Base-by-base conservation (phyloP, 768 basidiomycete species). In the Dentipellis fragilis region DNA sequence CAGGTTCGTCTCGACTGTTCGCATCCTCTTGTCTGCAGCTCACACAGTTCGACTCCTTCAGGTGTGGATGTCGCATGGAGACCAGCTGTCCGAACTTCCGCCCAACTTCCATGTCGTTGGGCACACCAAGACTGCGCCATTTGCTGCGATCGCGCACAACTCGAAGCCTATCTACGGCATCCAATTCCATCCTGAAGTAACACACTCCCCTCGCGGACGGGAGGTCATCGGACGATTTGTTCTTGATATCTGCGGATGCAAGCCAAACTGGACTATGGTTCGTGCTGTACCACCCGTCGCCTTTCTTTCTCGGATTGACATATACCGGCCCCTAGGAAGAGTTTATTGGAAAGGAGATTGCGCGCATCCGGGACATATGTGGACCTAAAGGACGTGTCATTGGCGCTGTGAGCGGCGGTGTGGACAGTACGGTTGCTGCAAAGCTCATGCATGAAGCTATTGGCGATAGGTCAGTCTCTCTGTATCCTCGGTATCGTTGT, bases 51-150 rank as follows among this genome's bases (percentile, higher is more conserved):
- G 38, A 39, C 21, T 4, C 45, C 49, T 40, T 4, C 59, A 98
- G 95, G 95, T 98, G 51, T 98, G 96, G 96, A 98, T 98, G 96
- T 97, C 95, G 16, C 96, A 99, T 67, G 93, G 94, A 10, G 96
- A 98, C 71, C 92, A 95, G 61, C 79, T 98, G 36, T 87, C 84
- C 23, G 80, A 77, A 50, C 79, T 87, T 2, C 96, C 95, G 14
- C 71, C 83, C 0, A 75, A 86, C 63, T 99, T 96, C 72, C 84
- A 89, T 65, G 80, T 87, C 61, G 90, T 98, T 62, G 95, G 93
- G 7, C 78, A 79, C 49, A 99, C 96, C 0, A 71, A 78, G 16
- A 86, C 85, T 1, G 93, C 95, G 0, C 95, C 95, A 0, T 98
- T 77, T 66, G 94, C 94, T 10, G 94, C 94, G 1, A 82, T 98